Evolutionary conservation across 768 basidiomycete species (phyloP), one percentile per base, ranked within the genome.

Genomic region (Hericium alpestre): DNA sequence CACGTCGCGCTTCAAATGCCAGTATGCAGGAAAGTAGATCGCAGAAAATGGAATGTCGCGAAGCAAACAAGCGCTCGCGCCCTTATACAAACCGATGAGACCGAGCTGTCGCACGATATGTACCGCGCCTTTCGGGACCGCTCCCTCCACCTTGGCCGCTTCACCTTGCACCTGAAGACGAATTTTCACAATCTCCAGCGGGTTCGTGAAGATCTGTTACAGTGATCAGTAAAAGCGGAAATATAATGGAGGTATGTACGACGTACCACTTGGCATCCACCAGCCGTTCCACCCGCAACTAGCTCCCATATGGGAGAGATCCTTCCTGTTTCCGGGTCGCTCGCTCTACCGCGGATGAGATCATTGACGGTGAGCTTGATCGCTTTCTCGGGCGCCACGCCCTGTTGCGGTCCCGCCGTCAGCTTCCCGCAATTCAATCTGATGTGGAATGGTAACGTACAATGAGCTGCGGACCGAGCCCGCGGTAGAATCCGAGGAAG

Each of bases 291-390:
- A 73, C 96, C 96, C 38, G 95, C 95, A 5, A 90, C 58, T 16
- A 98, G 63, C 71, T 99, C 96, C 90, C 91, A 93, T n/a, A 65
- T 64, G n/a, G 96, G 66, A 57, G 85, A 81, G 70, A 99, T 99
- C 55, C 92, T 81, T 12, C 96, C 96, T 10, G 96, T 99, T 70
- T 95, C 93, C 22, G 93, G 91, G 71, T 99, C 93, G 72, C 83
- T 95, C 10, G 86, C 84, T 53, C 82, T 80, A 23, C 81, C 76
- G 38, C 96, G 84, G 22, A 99, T 77, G 56, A 95, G 72, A 67
- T 96, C 95, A 73, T 97, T 98, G 51, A 99, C 87, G 2, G 96
- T 96, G 59, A 99, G 73, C 70, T 99, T 99, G 72, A 99, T 96
- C 11, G 96, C 96, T 74, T 96, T 96, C 71, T 96, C 93, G 11